Evolutionary conservation across 1,139 yeast genomes (phyloP), one percentile per base, ranked within the genome.

Genomic region (Insectozyma bohioensis): DNA sequence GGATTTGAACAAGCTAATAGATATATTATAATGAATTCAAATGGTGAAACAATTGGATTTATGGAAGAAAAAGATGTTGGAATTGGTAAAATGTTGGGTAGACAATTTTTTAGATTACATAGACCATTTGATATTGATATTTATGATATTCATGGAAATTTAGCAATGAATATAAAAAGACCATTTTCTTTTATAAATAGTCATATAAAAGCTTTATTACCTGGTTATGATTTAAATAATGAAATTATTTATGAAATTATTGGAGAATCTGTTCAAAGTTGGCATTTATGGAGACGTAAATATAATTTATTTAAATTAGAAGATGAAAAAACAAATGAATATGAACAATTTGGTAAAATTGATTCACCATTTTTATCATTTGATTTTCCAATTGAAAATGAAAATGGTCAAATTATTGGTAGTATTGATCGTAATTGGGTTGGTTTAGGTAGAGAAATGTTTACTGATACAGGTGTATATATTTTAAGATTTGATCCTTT

Each of bases 401-500:
- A 69, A 28, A 41, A 66, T 1, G 81, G 80, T 1, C 63, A 68
- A 14, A 75, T 84, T 1, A 63, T 84, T 38, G 96, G 83, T 0
- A 69, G 85, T 2, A 90, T 92, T 1, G 95, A 87, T 54, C 73
- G 97, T 48, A 87, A 88, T 57, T 92, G 96, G 94, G 95, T 85
- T 4, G 98, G 98, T 0, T 61, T 92, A 23, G 95, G 95, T 2
- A 73, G 97, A 49, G 98, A 92, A 54, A 61, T 90, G 50, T 84
- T 90, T 52, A 90, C 97, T 0, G 97, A 92, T 57, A 85, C 96
- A 0, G 97, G 97, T 42, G 90, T 87, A 2, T 92, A 92, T 56
- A 77, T 88, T 9, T 62, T 92, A 21, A 63, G 95, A 39, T 83
- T 87, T 85, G 95, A 86, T 48, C 84, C 90, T 2, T 67, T 71